Evolutionary conservation across 345 rosid genomes (phyloP).

Genomic region (Triadica sebifera): DNA sequence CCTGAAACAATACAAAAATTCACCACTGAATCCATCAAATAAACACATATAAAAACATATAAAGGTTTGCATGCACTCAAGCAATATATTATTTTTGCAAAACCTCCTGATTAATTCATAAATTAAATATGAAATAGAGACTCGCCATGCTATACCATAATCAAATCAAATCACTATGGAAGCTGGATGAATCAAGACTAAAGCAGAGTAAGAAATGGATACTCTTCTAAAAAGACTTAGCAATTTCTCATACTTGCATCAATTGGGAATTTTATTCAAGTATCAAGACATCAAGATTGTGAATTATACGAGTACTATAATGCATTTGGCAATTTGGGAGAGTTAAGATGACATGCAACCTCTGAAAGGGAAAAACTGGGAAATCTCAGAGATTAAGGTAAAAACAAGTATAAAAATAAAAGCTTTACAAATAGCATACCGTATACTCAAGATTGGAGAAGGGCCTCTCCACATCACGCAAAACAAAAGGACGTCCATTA

Average conservation of each 20-base stretch:
- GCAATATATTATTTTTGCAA: background rate
- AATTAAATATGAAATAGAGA: background rate
- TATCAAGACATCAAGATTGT: constrained; percentile 3
- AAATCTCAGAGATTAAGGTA: background rate
- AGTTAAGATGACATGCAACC: background rate
- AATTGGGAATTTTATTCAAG: constrained; percentile 7
- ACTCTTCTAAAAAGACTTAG: background rate
- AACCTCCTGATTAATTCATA: background rate
- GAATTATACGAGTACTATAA: background rate
- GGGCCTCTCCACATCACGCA: constrained; percentile 95
- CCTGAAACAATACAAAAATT: constrained; percentile 44
- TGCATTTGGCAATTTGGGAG: background rate
- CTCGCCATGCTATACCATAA: background rate
- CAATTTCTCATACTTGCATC: background rate
- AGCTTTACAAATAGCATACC: constrained; percentile 41
- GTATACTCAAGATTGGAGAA: constrained; percentile 95
- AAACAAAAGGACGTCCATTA: constrained; percentile 94
- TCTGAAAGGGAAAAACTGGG: background rate
- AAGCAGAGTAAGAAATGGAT: background rate
- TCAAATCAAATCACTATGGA: background rate
- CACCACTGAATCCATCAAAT: constrained; percentile 1
- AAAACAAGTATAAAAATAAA: background rate
- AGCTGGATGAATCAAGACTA: background rate
- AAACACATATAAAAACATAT: background rate
- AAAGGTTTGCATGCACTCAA: background rate